Base-by-base conservation (phyloP, 2,329 filamentous ascomycete genomes). In the Ophiostoma sp. region DNA sequence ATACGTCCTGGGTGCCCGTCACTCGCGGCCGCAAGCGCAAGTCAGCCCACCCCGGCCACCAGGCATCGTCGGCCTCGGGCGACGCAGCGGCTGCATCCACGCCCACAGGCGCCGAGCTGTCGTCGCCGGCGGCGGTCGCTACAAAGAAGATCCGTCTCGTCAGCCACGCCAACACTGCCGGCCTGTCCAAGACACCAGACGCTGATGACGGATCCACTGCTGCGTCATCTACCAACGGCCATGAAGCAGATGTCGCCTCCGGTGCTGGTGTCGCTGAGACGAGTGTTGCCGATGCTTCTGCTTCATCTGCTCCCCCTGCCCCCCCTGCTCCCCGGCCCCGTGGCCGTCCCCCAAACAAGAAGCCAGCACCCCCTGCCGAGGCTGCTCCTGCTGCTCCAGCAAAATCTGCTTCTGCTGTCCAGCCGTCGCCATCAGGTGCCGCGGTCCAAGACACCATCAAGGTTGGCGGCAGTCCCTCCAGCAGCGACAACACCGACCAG, bases 371-470 rank as follows among this genome's bases (percentile, higher is more conserved):
- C 39, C 33, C 52, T 68, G 52, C n/a, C 13, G 41, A 44, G 33
- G 27, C 17, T 35, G 17, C 36, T 48, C 5, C 20, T 13, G 33
- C 20, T 23, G 41, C 60, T n/a, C 17, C 10, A 54, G 6, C 67
- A 0, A 23, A 39, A 7, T n/a, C 60, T 0, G 27, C 39, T 17
- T 68, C 62, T 31, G 60, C 57, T 69, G 79, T 78, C 4, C 76
- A 79, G 68, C 77, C 76, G 68, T 75, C 77, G 36, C 74, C 74
- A 3, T 77, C 79, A 0, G 78, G 79, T 36, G 82, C 85, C 62
- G 83, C 86, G 36, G 83, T 87, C 41, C 82, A 85, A 75, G 85
- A 87, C 75, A 86, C 84, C 17, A 87, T 87, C 72, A 83, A 87
- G 74, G 85, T 87, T 67, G 83, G 84, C 66, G 82, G 83, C 57